Percentiles rank a stretch among this genome's conserved stretches.
phyloP scores from a whole-genome alignment of 2,329 filamentous ascomycete genomes.

The Colletotrichum cereale region DNA sequence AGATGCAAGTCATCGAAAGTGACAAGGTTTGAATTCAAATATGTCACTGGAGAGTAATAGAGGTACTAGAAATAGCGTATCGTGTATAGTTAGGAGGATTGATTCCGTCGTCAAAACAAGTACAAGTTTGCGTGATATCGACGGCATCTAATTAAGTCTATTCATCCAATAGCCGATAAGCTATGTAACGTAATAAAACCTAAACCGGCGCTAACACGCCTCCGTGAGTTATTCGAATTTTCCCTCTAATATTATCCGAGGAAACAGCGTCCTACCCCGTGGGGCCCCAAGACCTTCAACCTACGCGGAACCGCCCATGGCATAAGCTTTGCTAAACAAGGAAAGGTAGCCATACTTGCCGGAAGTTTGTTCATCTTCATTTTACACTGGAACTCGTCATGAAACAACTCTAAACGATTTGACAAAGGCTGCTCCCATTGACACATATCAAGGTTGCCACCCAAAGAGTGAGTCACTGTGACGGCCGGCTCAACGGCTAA shows the following conservation, averaged over 20 bases:
- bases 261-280: not conserved
- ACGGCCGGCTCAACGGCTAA: not conserved
- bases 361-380: not conserved
- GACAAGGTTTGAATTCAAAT: not conserved
- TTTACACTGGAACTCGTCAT: not conserved
- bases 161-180: too few species aligned
- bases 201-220: too few species aligned
- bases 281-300: not conserved
- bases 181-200: not conserved
- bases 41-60: not conserved
- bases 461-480: not conserved
- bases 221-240: not conserved
- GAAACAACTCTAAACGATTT: constrained; percentile 9
- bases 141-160: not conserved
- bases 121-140: not conserved
- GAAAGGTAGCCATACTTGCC: not conserved
- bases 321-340: not conserved
- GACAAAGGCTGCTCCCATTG: not conserved
- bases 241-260: too few species aligned
- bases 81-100: not conserved
- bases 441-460: not conserved
- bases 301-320: not conserved
- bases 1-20: constrained; percentile 37
- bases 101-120: not conserved
- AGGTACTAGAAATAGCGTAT: not conserved